Evolutionary conservation across 2,329 filamentous ascomycete genomes (phyloP).

Genomic region (Tolypocladium tundrense): DNA sequence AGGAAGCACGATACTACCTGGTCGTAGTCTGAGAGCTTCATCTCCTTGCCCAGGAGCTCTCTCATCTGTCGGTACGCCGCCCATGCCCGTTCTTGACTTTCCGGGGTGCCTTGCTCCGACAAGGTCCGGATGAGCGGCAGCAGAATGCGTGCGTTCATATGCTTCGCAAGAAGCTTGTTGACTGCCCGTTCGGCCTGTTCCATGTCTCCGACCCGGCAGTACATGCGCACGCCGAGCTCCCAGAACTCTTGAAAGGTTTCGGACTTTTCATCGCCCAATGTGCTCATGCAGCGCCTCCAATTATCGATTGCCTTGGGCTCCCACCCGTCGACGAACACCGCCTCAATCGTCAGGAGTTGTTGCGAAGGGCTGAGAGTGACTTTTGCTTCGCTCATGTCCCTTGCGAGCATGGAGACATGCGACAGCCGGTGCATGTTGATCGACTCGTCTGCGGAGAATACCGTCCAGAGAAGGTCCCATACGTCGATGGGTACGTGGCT

Average conservation of each 20-base stretch:
- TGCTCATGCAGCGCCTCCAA: constrained; percentile 49
- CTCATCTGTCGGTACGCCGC: constrained; percentile 55
- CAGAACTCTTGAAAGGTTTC: constrained; percentile 44
- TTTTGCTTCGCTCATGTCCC: constrained; percentile 55
- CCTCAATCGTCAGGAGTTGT: constrained; percentile 57
- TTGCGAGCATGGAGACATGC: constrained; percentile 50
- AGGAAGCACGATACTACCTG: constrained; percentile 62
- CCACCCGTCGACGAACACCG: constrained; percentile 53
- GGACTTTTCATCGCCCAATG: constrained; percentile 35
- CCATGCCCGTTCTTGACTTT: constrained; percentile 50
- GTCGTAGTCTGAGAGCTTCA: constrained; percentile 69
- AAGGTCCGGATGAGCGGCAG: constrained; percentile 62
- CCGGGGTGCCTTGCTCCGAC: constrained; percentile 39
- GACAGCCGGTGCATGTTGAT: constrained; percentile 45
- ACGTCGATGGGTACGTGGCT: constrained; percentile 46
- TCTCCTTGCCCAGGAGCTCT: constrained; percentile 44
- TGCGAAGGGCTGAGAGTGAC: constrained; percentile 45
- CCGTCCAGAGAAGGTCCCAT: constrained; percentile 58
- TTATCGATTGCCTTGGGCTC: constrained; percentile 48
- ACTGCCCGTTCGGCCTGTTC: constrained; percentile 47
- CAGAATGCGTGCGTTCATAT: constrained; percentile 44
- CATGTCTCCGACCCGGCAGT: constrained; percentile 46
- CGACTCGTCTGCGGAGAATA: constrained; percentile 41
- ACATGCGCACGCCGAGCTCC: constrained; percentile 57
- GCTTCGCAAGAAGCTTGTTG: constrained; percentile 39